These are phyloP conservation scores for Aspergillus carlsbadensis DNA, from an alignment of 495 filamentous ascomycete genomes.

Conservation along the genomic window DNA sequence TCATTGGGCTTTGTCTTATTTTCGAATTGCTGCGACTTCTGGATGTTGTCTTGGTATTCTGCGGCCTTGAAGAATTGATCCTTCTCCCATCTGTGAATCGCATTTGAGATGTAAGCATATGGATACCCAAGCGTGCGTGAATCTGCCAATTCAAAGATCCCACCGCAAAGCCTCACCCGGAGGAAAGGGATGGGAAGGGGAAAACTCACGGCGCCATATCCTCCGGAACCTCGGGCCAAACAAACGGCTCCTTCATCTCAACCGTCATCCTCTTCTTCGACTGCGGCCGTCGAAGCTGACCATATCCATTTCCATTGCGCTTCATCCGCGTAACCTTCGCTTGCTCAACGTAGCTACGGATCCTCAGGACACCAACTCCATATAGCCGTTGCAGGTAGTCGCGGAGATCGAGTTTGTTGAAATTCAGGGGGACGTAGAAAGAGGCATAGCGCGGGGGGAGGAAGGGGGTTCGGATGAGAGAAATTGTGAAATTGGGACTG, in stretches of 20 bases:
- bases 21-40: constrained; percentile 25
- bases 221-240: constrained; percentile 69
- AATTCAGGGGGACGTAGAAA: constrained; percentile 80
- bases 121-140: too few species aligned
- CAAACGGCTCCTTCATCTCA: constrained; percentile 79
- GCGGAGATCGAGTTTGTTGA: constrained; percentile 89
- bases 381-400: constrained; percentile 85
- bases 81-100: constrained; percentile 51
- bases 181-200: background rate
- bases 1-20: constrained; percentile 31
- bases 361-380: constrained; percentile 59
- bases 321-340: constrained; percentile 50
- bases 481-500: constrained; percentile 77
- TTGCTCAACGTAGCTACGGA: constrained; percentile 79
- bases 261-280: constrained; percentile 88
- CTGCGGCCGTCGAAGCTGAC: constrained; percentile 54
- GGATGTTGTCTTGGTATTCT: constrained; percentile 30
- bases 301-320: constrained; percentile 40
- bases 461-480: constrained; percentile 68
- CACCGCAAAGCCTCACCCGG: too few species aligned
- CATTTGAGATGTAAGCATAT: constrained; percentile 1
- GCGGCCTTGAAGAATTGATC: constrained; percentile 37
- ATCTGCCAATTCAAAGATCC: background rate
- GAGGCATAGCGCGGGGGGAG: constrained; percentile 75
- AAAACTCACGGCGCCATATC: constrained; percentile 54